Evolutionary conservation across 2,329 filamentous ascomycete genomes (phyloP).

Genomic region (Aspergillus costaricaensis): DNA sequence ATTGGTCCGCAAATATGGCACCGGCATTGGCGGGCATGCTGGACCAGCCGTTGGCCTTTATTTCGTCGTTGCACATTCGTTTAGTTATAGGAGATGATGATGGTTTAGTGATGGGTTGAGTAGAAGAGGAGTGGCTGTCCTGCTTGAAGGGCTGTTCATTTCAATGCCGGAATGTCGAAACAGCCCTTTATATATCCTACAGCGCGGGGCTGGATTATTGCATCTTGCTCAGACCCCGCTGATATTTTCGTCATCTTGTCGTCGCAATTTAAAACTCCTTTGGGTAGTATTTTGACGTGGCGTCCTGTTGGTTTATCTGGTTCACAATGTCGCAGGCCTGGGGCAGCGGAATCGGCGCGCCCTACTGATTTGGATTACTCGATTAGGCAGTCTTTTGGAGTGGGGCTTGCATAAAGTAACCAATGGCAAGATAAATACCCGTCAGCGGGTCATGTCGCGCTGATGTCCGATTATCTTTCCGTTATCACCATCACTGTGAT

Average conservation of each 20-base stretch:
- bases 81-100: background rate
- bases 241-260: background rate
- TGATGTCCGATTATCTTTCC: too few relatives aligned
- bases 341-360: too few relatives aligned
- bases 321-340: background rate
- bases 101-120: too few relatives aligned
- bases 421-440: background rate
- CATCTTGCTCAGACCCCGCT: too few relatives aligned
- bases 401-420: background rate
- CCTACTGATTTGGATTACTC: background rate
- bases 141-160: too few relatives aligned
- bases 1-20: background rate
- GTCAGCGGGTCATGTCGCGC: too few relatives aligned
- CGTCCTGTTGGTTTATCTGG: background rate
- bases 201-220: too few relatives aligned
- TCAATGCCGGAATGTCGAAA: too few relatives aligned
- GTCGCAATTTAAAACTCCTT: background rate
- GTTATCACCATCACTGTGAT: too few relatives aligned
- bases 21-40: background rate
- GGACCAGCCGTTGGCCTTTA: background rate
- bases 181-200: too few relatives aligned
- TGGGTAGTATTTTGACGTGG: background rate
- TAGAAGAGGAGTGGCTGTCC: too few relatives aligned
- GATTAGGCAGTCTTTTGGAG: conserved; percentile 1
- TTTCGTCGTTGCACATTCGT: background rate